Base-by-base conservation (phyloP, 345 rosid species). In the Lumnitzera littorea region DNA sequence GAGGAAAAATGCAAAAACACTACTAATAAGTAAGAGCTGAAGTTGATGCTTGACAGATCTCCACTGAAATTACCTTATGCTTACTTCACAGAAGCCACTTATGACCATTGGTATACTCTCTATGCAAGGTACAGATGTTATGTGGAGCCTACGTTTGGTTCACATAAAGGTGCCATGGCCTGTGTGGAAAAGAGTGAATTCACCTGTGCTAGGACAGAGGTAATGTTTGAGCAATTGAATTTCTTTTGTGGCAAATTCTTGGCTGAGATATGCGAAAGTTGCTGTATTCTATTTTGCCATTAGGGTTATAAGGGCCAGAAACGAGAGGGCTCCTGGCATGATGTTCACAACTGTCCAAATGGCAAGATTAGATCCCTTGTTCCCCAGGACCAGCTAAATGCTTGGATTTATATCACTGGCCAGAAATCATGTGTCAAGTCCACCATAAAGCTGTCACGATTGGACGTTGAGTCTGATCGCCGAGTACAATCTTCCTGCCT, bases 391-490 rank as follows among this genome's bases (percentile, higher is more conserved):
- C 87, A 82, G 73, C 46, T 82, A 56, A 76, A 82, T 64, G 84
- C 87, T 61, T 82, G 87, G 87, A 68, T 59, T 69, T 75, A 82
- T 76, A 82, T 82, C 57, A 77, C 76, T 62, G 80, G 84, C 47
- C 78, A 74, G 75, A 82, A 72, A 65, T 66, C 76, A 46, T 62
- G 64, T 47, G n/a, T 59, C 14, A 75, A 65, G 51, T 67, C 71
- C 49, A 56, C 75, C 64, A 55, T 57, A 52, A 72, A 74, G 68
- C 52, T 62, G 25, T 74, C 70, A 46, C 56, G 27, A 27, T 65
- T 79, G 53, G 76, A 72, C 49, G 41, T 68, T 23, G 78, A 79
- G 58, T 51, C 64, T 64, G 82, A 79, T 54, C 79, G 73, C 50
- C 80, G 82, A 71, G 84, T 79, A 74, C 17, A 47, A 61, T 62